Evolutionary conservation across 73 alveolate species (phyloP).

Genomic region (Paramecium biaurelia): DNA sequence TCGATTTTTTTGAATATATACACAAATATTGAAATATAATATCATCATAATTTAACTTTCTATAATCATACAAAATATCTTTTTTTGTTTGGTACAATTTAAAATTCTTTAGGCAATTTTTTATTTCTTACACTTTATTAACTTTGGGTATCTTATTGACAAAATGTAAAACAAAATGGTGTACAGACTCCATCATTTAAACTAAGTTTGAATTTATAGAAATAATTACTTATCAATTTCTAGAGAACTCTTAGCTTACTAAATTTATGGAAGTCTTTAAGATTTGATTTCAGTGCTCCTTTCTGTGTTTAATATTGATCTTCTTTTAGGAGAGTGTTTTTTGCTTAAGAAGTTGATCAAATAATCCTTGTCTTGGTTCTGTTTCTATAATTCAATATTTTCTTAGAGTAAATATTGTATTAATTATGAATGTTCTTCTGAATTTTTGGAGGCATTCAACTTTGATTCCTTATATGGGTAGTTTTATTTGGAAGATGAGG

Average conservation of each 20-base stretch:
- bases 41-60: neutral
- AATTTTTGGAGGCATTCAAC: neutral
- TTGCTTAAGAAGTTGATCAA: neutral
- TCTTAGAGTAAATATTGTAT: conserved; percentile 8
- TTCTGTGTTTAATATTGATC: neutral
- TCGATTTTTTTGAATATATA: neutral
- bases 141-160: neutral
- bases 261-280: neutral
- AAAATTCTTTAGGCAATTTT: neutral
- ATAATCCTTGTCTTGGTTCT: neutral
- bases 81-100: neutral
- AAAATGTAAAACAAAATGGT: conserved; percentile 3
- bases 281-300: neutral
- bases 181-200: neutral
- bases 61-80: neutral
- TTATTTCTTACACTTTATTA: neutral
- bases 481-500: conserved; percentile 23
- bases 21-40: neutral
- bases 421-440: neutral
- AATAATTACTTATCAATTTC: neutral
- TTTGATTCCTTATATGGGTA: neutral
- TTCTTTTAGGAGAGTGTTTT: neutral
- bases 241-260: neutral
- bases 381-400: neutral
- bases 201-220: neutral